Base-by-base conservation (phyloP, 768 basidiomycete genomes). In the Leccinum variicolor region DNA sequence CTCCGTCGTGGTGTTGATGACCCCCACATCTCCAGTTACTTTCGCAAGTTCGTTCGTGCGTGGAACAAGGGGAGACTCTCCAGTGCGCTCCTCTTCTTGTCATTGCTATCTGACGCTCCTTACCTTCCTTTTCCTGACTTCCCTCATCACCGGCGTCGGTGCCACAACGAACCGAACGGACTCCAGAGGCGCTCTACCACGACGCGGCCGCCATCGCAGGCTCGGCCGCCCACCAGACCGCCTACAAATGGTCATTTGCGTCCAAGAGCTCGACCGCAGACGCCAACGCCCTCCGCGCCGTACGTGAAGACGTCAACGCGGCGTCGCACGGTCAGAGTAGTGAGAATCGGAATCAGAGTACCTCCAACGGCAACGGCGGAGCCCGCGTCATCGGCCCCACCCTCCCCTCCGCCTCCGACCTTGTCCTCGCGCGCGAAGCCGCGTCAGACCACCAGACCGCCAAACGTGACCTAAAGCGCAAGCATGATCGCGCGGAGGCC, bases 11-110 rank as follows among this genome's bases (percentile, higher is more conserved):
- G 70, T 53, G 68, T 19, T 17, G 54, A 58, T 66, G 67, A 64
- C 48, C 4, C n/a, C 2, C 28, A 6, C 31, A 31, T 21, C 55
- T 25, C 57, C 52, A 92, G 90, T 66, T 94, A 95, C 69, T 98
- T 98, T 69, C 86, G 88, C 65, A 96, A 94, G 74, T 97, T 98
- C 66, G 86, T 94, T 41, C 90, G 91, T 82, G 84, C 84, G 25
- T 94, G 92, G 92, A 94, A 94, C 72, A 80, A 81, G 69, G 90
- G 90, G 6, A 85, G 80, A 68, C 77, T 94, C 9, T 73, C 84
- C 28, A 80, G 90, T 91, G 19, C 56, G 72, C 55, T 26, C 4
- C 17, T 7, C 3, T 39, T 39, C 4, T 8, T 23, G 15, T 19
- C 17, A 10, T 39, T 0, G 9, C 9, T 10, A 0, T 15, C 15